Conservation (phyloP, 2,329 filamentous ascomycete species). For the Fusarium sp. region DNA sequence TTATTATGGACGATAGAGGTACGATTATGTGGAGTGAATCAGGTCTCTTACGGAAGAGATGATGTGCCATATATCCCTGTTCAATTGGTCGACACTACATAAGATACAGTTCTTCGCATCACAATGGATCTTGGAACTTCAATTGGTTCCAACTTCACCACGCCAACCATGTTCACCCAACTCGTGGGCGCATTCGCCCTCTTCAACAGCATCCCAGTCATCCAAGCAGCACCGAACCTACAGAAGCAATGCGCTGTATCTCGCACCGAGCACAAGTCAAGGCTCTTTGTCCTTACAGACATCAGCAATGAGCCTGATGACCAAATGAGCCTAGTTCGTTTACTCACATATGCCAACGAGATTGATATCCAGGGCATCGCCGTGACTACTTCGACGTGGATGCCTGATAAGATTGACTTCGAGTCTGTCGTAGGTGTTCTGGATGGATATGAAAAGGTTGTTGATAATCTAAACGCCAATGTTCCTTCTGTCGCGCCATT, state of each 20-base stretch:
- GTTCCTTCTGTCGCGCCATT: neutral
- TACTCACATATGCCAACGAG: slow-evolving; percentile 59
- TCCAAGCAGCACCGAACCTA: neutral
- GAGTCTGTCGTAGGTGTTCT: slow-evolving; percentile 50
- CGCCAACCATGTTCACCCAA: slow-evolving; percentile 12
- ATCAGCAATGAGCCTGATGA: slow-evolving; percentile 62
- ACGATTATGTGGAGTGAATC: neutral
- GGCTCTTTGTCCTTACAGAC: slow-evolving; percentile 57
- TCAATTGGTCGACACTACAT: neutral
- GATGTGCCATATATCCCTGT: neutral
- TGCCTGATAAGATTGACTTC: slow-evolving; percentile 49
- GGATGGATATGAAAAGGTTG: slow-evolving; percentile 46
- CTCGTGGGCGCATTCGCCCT: slow-evolving; percentile 21
- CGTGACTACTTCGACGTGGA: slow-evolving; percentile 60
- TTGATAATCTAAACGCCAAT: slow-evolving; percentile 23
- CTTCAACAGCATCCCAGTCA: neutral
- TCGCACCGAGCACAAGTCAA: slow-evolving; percentile 39
- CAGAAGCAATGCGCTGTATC: slow-evolving; percentile 2
- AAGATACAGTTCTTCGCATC: neutral
- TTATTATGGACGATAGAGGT: neutral
- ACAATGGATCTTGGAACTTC: neutral
- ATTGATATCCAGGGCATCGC: slow-evolving; percentile 58
- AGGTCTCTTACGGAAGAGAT: neutral
- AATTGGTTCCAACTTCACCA: neutral
- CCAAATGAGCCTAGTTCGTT: slow-evolving; percentile 57